phyloP scores from a whole-genome alignment of 2,329 filamentous ascomycete species.

The Pyrenophora graminea region DNA sequence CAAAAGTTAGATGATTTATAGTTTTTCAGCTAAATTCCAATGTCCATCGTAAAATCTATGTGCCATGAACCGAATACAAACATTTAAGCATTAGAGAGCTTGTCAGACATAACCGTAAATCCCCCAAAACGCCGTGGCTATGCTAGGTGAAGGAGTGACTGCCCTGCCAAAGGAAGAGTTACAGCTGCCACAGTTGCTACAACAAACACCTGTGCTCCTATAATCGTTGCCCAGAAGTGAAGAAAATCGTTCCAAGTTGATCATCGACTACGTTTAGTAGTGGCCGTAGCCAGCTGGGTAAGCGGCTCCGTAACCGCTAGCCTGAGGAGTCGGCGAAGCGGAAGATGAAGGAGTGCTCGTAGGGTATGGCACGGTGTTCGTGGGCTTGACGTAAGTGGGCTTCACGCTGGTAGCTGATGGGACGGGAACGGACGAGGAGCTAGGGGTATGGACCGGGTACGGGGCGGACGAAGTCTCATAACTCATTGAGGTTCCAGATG shows the following conservation, averaged over 20 bases:
- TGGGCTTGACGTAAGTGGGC: neutral
- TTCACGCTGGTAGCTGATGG: constrained; percentile 1
- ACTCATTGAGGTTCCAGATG: constrained; percentile 7
- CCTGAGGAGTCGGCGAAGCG: constrained; percentile 18
- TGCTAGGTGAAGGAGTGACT: constrained; percentile 27
- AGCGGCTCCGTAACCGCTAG: neutral
- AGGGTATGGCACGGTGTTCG: constrained; percentile 1
- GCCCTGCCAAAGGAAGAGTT: constrained; percentile 3
- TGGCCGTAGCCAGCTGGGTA: constrained; percentile 13
- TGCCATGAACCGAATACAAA: constrained; percentile 15
- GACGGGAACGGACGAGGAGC: neutral
- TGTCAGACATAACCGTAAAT: constrained; percentile 5
- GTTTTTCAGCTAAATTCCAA: neutral
- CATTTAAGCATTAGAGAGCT: constrained; percentile 13
- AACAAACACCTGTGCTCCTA: constrained; percentile 11
- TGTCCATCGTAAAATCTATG: constrained; percentile 3
- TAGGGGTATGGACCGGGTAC: constrained; percentile 25
- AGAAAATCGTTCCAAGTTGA: constrained; percentile 3
- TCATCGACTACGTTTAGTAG: constrained; percentile 10
- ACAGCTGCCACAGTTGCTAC: constrained; percentile 6
- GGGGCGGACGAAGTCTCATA: constrained; percentile 17
- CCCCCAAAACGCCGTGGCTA: constrained; percentile 24
- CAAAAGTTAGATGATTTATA: constrained; percentile 9
- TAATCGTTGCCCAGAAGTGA: constrained; percentile 10
- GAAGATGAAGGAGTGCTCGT: constrained; percentile 2